Evolutionary conservation across 2,329 filamentous ascomycete species (phyloP), one percentile per base, ranked within the genome.

Genomic region (Septoria linicola): DNA sequence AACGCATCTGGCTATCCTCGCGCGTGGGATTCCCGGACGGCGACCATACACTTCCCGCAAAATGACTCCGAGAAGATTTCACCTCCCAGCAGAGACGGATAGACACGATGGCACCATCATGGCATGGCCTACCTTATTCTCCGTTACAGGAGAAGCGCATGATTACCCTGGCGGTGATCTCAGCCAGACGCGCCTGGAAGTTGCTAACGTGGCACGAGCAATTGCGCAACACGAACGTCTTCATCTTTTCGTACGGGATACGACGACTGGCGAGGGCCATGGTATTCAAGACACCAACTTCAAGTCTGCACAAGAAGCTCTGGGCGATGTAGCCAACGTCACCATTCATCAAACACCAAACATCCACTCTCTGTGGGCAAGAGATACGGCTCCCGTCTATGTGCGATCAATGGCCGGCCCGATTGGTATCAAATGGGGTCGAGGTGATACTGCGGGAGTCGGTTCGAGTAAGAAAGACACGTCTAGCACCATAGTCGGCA

Each of bases 321-420:
- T 55, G 3, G 49, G 53, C 21, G 27, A 42, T 14, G 36, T 42
- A 11, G 19, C 49, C 6, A 50, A 50, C 32, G 41, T 53, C 8
- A 41, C 17, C 3, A 41, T 55, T 4, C 45, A 52, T 14, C 23
- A 30, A 14, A 46, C 49, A 8, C 37, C 25, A 14, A 46, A 59
- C 14, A 45, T 53, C 13, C 43, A 52, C 34, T 46, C 49, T 10
- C 37, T 59, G 2, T 59, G 57, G 57, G 53, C 55, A 17, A 34
- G 57, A 35, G 54, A 59, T 25, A 55, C 51, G 16, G 57, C 52
- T n/a, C 57, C 57, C 16, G 36, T 55, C 13, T 59, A 51, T 36
- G 52, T 59, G 3, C 44, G 45, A 8, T 53, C 49, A 11, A 23
- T 21, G 8, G 10, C 45, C 17, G 53, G 53, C 2, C 35, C 49